Percentiles rank a stretch among this genome's conserved stretches.
Conservation (phyloP, 345 rosid species). For the Sisymbrium irio region DNA sequence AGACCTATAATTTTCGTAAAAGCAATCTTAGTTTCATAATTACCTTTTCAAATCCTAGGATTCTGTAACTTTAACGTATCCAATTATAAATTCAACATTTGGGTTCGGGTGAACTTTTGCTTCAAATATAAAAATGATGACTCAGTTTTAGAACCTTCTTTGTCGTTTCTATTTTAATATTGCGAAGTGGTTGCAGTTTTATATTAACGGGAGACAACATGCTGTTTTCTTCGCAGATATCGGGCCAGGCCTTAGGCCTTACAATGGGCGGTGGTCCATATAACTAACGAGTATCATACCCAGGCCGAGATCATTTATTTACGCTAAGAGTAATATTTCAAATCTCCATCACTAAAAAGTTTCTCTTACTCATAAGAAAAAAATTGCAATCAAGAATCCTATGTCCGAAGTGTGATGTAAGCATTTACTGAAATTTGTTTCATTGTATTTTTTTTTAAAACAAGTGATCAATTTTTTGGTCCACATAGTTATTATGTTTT, state of each 20-base stretch:
- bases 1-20: constrained; percentile 4
- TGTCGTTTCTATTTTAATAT: too few species aligned
- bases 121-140: background rate
- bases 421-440: background rate
- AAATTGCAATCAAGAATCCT: background rate
- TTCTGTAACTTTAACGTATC: constrained; percentile 13
- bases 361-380: background rate
- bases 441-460: background rate
- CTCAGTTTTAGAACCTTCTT: too few species aligned
- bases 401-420: background rate
- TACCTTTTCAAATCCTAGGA: constrained; percentile 1
- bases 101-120: constrained; percentile 9
- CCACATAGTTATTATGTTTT: constrained; percentile 9
- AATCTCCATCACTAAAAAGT: background rate
- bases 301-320: background rate
- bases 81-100: constrained; percentile 16
- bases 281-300: background rate
- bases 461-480: background rate
- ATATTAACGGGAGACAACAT: background rate
- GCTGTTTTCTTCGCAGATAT: constrained; percentile 9
- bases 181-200: constrained; percentile 18
- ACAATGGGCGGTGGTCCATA: background rate
- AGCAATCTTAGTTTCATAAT: constrained; percentile 20
- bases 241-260: background rate
- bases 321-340: background rate